Base-by-base conservation (phyloP, 1,284 basidiomycete genomes). In the Ustilago sp. region DNA sequence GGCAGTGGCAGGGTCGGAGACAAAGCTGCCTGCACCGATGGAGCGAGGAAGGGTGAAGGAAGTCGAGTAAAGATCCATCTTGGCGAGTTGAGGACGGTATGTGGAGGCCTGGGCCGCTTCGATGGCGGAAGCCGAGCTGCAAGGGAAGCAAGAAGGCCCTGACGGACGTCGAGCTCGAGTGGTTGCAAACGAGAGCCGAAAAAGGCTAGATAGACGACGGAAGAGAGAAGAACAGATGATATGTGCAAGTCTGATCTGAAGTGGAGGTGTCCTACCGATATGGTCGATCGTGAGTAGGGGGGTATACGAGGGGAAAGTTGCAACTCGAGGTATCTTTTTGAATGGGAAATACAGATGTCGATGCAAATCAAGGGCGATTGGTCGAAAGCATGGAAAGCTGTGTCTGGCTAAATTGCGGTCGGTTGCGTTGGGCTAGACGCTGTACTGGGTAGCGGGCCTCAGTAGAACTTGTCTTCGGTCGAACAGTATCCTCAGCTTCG, bases 1-100 rank as follows among this genome's bases (percentile, higher is more conserved):
- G 3, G 60, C 8, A 32, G 35, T 60, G 36, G 62, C 31, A 9
- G 76, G 28, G 13, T 80, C 75, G 31, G 69, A 52, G 43, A 68
- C 77, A 34, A 68, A 79, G 60, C 63, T 63, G 52, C 55, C 59
- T 13, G 72, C 56, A 11, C 71, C 79, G 19, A 71, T 41, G 13
- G 74, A 61, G 41, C 81, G 67, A n/a, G 81, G 82, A 31, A 82
- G 69, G 58, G 79, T 81, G 65, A 83, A 82, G 1, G 81, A 71
- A 15, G 76, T 80, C 43, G 80, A 75, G 68, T 82, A 83, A 70
- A 78, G 63, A 59, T 82, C 82, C 81, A 81, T 81, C 15, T 58
- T 66, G 59, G 51, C 53, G 32, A 28, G 38, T 13, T 15, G 8
- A n/a, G 13, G 38, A 39, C 8, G 43, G n/a, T 38, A 56, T 32